These are phyloP conservation scores for Phytophthora uliginosa DNA, from an alignment of 352 stramenopile genomes.

Conservation along the genomic window DNA sequence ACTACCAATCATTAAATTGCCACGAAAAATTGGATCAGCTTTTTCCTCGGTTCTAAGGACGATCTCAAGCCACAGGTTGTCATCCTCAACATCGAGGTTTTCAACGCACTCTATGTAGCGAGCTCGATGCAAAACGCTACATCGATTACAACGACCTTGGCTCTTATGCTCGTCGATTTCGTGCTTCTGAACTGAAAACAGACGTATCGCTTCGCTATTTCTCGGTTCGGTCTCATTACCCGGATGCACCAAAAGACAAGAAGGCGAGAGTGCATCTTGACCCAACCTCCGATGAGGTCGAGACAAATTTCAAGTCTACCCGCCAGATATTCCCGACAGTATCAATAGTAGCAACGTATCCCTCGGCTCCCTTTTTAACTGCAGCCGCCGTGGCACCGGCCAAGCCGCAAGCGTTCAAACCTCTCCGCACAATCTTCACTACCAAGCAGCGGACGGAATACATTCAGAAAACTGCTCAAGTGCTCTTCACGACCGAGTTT, in stretches of 20 bases:
- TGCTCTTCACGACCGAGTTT: conserved; percentile 47
- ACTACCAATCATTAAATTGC: conserved; percentile 45
- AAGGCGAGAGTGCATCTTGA: conserved; percentile 9
- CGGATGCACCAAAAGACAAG: neutral
- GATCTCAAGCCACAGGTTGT: conserved; percentile 55
- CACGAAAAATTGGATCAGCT: conserved; percentile 50
- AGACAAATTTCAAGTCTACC: neutral
- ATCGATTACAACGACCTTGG: conserved; percentile 38
- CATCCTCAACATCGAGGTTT: conserved; percentile 70
- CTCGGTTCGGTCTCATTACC: neutral
- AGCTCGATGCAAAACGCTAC: conserved; percentile 55
- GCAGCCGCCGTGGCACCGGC: neutral
- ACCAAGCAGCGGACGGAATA: conserved; percentile 24
- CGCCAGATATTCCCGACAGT: neutral
- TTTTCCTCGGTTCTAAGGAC: conserved; percentile 32
- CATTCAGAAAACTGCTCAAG: conserved; percentile 20
- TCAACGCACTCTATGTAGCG: conserved; percentile 57
- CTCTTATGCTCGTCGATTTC: conserved; percentile 45
- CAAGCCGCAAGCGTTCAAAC: neutral
- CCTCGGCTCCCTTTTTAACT: conserved; percentile 8
- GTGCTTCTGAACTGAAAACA: conserved; percentile 19
- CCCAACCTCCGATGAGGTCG: conserved; percentile 1
- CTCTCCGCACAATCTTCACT: conserved; percentile 5
- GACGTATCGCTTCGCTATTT: conserved; percentile 17
- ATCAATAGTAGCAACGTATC: conserved; percentile 13